Evolutionary conservation across 805 yeast species (phyloP).

Genomic region (Lipomyces yamanashiensis): DNA sequence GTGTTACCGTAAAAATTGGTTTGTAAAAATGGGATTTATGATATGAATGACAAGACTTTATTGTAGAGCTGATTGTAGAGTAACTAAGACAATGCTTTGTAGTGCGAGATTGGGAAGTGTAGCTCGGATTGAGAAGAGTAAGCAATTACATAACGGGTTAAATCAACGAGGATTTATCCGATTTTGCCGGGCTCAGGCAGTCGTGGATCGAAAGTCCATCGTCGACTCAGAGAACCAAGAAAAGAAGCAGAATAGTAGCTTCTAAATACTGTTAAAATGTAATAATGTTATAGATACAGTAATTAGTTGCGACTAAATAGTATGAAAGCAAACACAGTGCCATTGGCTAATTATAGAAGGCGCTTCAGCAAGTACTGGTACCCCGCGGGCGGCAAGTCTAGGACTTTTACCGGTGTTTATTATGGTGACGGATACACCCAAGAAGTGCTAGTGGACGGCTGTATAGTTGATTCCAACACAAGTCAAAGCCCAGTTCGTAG

Average conservation of each 20-base stretch:
- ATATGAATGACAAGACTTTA: neutral
- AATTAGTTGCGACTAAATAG: no score
- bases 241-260: no score
- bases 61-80: neutral
- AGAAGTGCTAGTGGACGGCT: neutral
- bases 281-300: no score
- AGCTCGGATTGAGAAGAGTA: neutral
- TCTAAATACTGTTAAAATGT: no score
- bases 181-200: constrained; percentile 14
- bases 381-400: no score
- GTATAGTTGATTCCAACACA: neutral
- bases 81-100: neutral
- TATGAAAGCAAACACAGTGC: no score
- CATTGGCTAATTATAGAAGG: no score
- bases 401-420: neutral
- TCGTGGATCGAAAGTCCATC: neutral
- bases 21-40: constrained; percentile 10
- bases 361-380: no score
- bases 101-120: neutral
- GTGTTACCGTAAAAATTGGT: constrained; percentile 7
- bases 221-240: no score
- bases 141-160: neutral
- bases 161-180: constrained; percentile 4
- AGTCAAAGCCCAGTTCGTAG: neutral
- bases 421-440: neutral